Evolutionary conservation across 257 asterid species (phyloP).

Genomic region (Datura wrightii): DNA sequence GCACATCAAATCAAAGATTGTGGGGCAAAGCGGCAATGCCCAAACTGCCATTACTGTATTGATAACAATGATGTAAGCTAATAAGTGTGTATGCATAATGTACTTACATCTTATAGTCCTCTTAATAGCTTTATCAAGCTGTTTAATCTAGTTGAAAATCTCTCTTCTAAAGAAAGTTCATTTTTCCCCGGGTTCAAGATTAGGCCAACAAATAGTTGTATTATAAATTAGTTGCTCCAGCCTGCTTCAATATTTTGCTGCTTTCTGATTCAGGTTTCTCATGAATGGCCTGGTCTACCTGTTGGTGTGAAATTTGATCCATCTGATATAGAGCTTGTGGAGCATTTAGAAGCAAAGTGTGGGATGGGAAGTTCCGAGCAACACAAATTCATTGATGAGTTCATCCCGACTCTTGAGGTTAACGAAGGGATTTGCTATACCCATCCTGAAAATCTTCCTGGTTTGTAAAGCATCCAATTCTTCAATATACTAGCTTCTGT

Average conservation of each 20-base stretch:
- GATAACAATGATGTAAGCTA: slow-evolving; percentile 74
- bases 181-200: not conserved
- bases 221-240: not conserved
- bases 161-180: not conserved
- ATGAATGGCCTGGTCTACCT: slow-evolving; percentile 87
- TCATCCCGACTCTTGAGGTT: slow-evolving; percentile 79
- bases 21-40: slow-evolving; percentile 73
- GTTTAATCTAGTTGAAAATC: not conserved
- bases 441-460: slow-evolving; percentile 98
- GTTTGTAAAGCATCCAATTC: slow-evolving; percentile 45
- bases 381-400: slow-evolving; percentile 72
- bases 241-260: not conserved
- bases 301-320: slow-evolving; percentile 91
- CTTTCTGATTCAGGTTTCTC: slow-evolving; percentile 52
- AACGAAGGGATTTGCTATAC: slow-evolving; percentile 82
- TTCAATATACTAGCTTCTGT: not conserved
- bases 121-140: not conserved
- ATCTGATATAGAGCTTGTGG: slow-evolving; percentile 76
- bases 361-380: slow-evolving; percentile 57
- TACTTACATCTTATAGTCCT: not conserved
- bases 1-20: slow-evolving; percentile 63
- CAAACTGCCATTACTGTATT: slow-evolving; percentile 60
- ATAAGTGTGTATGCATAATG: not conserved
- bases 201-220: slow-evolving; percentile 3
- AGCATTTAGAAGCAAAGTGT: slow-evolving; percentile 83